Evolutionary conservation across 371 early-diverging fungal species (phyloP).

Genomic region (Mucor ambiguus): DNA sequence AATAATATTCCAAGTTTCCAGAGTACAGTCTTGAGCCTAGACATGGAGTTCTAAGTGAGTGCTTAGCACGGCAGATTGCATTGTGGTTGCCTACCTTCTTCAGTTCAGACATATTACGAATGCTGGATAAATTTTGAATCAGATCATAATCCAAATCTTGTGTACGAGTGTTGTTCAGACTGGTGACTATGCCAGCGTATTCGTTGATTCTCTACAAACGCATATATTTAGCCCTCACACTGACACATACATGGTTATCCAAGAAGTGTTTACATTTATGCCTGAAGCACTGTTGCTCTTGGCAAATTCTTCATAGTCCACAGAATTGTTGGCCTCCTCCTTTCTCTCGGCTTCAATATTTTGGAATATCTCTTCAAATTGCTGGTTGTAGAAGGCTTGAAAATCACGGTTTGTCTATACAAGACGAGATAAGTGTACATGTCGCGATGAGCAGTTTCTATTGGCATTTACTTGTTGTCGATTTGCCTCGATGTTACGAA

Average conservation of each 20-base stretch:
- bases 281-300: neutral
- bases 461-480: neutral
- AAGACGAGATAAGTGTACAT: neutral
- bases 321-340: constrained; percentile 4
- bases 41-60: no score
- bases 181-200: constrained; percentile 9
- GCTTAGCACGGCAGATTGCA: no score
- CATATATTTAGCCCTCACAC: neutral
- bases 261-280: constrained; percentile 7
- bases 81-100: constrained; percentile 11
- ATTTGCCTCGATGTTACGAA: constrained; percentile 19
- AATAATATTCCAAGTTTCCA: constrained; percentile 23
- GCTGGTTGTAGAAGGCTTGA: neutral
- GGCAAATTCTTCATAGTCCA: constrained; percentile 10
- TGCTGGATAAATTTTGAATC: constrained; percentile 1
- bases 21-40: constrained; percentile 19
- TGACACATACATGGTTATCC: neutral
- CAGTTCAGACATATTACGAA: constrained; percentile 20
- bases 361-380: neutral
- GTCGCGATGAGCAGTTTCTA: neutral
- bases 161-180: constrained; percentile 13
- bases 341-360: neutral
- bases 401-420: constrained; percentile 15
- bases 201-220: constrained; percentile 18
- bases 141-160: constrained; percentile 13